A percentile compares a stretch with the other conserved stretches of the same genome.
Conservation (phyloP, 2,329 filamentous ascomycete species). For the Akanthomyces lecanii region DNA sequence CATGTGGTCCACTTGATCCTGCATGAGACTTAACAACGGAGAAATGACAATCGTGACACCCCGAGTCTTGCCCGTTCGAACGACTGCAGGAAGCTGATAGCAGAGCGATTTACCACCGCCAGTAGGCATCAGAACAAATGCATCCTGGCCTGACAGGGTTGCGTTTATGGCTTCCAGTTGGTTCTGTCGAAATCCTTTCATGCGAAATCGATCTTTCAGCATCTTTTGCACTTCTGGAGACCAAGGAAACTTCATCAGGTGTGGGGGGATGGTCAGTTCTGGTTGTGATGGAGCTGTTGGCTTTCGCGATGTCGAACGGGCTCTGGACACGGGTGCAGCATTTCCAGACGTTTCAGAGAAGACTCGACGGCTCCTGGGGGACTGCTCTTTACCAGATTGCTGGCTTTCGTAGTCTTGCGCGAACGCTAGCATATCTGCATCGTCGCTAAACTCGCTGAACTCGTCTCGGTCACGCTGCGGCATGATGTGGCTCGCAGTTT, state of each 20-base stretch:
- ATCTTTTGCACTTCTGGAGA: slow-evolving; percentile 76
- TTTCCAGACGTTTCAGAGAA: slow-evolving; percentile 50
- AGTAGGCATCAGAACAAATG: slow-evolving; percentile 96
- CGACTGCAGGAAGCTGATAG: slow-evolving; percentile 87
- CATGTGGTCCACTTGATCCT: slow-evolving; percentile 89
- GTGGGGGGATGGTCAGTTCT: slow-evolving; percentile 40
- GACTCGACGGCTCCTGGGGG: slow-evolving; percentile 31
- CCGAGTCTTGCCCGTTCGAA: slow-evolving; percentile 72
- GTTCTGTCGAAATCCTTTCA: slow-evolving; percentile 83
- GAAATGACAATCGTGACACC: slow-evolving; percentile 95
- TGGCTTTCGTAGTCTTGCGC: slow-evolving; percentile 47
- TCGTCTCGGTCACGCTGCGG: slow-evolving; percentile 28
- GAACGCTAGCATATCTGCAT: slow-evolving; percentile 49
- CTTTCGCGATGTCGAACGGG: slow-evolving; percentile 31
- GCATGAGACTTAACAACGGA: slow-evolving; percentile 90
- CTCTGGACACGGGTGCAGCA: slow-evolving; percentile 28
- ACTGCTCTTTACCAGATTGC: slow-evolving; percentile 28
- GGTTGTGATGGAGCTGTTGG: slow-evolving; percentile 18
- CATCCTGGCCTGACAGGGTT: slow-evolving; percentile 79
- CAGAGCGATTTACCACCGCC: slow-evolving; percentile 95
- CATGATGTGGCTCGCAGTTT: neutral
- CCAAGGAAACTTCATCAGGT: slow-evolving; percentile 69
- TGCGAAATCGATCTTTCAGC: slow-evolving; percentile 78
- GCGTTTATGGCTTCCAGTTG: slow-evolving; percentile 96
- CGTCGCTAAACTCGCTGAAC: slow-evolving; percentile 47